phyloP scores from a whole-genome alignment of 1,139 yeast species.

The Casaregolazyma suthepensis region DNA sequence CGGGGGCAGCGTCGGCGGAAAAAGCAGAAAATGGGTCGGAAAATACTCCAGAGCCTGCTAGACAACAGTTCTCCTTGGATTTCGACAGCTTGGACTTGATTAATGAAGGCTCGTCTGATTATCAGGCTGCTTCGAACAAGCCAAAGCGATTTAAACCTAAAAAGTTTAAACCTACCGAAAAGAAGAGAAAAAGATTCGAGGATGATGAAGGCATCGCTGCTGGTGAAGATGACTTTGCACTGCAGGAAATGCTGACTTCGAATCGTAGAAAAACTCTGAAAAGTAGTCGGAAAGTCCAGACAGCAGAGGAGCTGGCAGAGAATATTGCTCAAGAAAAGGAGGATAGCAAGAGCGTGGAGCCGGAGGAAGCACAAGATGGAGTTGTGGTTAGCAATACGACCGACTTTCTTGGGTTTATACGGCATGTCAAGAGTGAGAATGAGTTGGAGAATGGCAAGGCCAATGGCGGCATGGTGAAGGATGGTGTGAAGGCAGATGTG shows the following conservation, averaged over 20 bases:
- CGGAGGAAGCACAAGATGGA: slow-evolving; percentile 14
- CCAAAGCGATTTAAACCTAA: slow-evolving; percentile 43
- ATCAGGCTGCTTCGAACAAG: slow-evolving; percentile 34
- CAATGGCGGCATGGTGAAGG: slow-evolving; percentile 7
- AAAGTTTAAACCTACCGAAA: slow-evolving; percentile 16
- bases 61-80: slow-evolving; percentile 13
- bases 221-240: slow-evolving; percentile 19
- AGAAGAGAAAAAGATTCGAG: slow-evolving; percentile 20
- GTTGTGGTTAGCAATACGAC: slow-evolving; percentile 18
- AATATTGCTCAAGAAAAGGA: slow-evolving; percentile 15
- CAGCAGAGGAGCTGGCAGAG: slow-evolving; percentile 24
- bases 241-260: slow-evolving; percentile 32
- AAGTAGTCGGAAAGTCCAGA: slow-evolving; percentile 20
- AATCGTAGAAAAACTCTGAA: slow-evolving; percentile 43
- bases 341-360: slow-evolving; percentile 12
- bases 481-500: slow-evolving; percentile 10
- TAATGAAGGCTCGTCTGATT: slow-evolving; percentile 19
- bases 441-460: neutral
- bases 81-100: slow-evolving; percentile 13
- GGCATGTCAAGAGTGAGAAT: slow-evolving; percentile 10
- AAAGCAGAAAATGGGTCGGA: slow-evolving; percentile 1
- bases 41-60: neutral
- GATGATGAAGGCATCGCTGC: slow-evolving; percentile 18
- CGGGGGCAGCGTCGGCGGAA: no score
- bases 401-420: slow-evolving; percentile 18